Evolutionary conservation across 257 asterid genomes (phyloP), one percentile per base, ranked within the genome.

Genomic region (Nicotiana undulata): DNA sequence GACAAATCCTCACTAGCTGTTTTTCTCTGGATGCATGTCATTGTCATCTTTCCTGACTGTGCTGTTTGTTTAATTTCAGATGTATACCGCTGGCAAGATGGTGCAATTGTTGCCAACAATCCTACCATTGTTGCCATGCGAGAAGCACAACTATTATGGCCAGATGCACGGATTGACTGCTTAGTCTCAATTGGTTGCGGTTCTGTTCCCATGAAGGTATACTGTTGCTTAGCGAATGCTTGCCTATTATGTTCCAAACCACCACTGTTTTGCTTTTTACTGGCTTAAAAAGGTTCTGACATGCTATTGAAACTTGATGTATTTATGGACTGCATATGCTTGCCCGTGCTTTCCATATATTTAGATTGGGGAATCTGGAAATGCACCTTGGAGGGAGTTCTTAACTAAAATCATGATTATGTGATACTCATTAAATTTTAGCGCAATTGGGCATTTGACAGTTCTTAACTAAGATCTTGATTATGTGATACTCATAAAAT

Each of bases 71-170:
- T 79, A 46, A 77, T 81, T 75, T 86, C 86, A 96, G 99, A 97
- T 81, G 81, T 82, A 79, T 78, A 86, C 86, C 98, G 98, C 84
- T 96, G 97, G 97, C 99, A 94, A 91, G 99, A 96, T 90, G 99
- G 99, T 84, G 99, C 99, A 78, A 96, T 96, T 86, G 98, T 96
- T 58, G 99, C 99, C 53, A 96, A 96, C 77, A 96, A 96, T 87
- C 99, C 99, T 79, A 94, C 99, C 81, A 90, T 94, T 82, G 94
- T 96, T 44, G 95, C 97, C 78, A 85, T 96, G 81, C 94, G 97
- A 82, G 99, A 96, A 89, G 99, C 99, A 20, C 99, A 96, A 63
- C 88, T 92, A 68, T 80, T 96, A 83, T 96, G 99, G 99, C 98
- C 99, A 72, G 99, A 96, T 87, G 91, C 98, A 51, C 91, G 87